Evolutionary conservation across 2,329 filamentous ascomycete species (phyloP).

Genomic region (Pseudonectria foliicola): DNA sequence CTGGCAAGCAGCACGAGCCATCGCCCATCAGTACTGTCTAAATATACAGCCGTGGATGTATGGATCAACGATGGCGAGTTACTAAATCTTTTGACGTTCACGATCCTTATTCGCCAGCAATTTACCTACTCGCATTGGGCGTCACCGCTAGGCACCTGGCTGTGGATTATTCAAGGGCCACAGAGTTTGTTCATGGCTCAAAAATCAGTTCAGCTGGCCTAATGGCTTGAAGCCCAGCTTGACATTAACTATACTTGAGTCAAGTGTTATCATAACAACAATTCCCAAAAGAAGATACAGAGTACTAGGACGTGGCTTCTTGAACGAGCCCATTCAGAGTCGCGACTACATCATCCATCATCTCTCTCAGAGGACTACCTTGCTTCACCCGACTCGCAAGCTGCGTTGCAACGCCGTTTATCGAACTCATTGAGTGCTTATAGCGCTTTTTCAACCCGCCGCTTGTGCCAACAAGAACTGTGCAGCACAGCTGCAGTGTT

Average conservation of each 20-base stretch:
- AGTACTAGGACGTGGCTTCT: background rate
- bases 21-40: slow-evolving; percentile 10
- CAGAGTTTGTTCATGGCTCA: no score
- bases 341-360: slow-evolving; percentile 38
- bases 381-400: slow-evolving; percentile 28
- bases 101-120: no score
- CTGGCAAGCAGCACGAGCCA: slow-evolving; percentile 3
- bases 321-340: slow-evolving; percentile 21
- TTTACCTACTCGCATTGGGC: no score
- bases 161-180: no score
- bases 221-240: no score
- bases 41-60: slow-evolving; percentile 1
- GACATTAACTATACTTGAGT: no score
- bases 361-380: slow-evolving; percentile 30
- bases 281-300: no score
- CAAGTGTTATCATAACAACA: no score
- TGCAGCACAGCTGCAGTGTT: slow-evolving; percentile 47
- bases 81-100: no score
- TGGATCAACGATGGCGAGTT: no score
- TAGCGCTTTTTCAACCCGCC: slow-evolving; percentile 43
- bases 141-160: no score
- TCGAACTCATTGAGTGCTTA: slow-evolving; percentile 41
- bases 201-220: no score
- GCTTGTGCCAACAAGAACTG: slow-evolving; percentile 41
- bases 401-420: slow-evolving; percentile 41